Evolutionary conservation across 2,329 filamentous ascomycete genomes (phyloP), one percentile per base, ranked within the genome.

Genomic region (Fusarium phyllophilum): DNA sequence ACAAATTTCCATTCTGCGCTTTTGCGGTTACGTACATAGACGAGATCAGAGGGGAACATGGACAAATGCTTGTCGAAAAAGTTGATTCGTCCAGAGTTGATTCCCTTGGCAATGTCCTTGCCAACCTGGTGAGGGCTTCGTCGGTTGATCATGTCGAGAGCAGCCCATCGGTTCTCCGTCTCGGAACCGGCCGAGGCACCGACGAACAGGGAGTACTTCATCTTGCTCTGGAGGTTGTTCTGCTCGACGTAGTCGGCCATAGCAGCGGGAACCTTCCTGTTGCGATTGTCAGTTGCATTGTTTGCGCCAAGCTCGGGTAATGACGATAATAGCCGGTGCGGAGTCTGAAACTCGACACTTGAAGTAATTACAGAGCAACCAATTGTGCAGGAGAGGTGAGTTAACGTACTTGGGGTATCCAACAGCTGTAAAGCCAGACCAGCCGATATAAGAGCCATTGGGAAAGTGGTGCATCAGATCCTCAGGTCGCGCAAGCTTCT

Each of bases 61-160:
- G 92, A 95, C 80, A 97, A 82, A 85, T 97, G 94, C 86, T 97
- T 97, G 82, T 97, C 94, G 81, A 97, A 97, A 84, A 97, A 97
- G 72, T 96, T 91, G 84, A 97, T 97, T 75, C 92, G 88, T 48
- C 94, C 94, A 77, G 92, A 91, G 82, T 97, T 97, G 84, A 97
- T 97, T 15, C 94, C 94, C 86, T 94, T 96, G 69, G 94, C 90
- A 75, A 97, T 97, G 67, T 93, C 89, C 86, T 97, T 97, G 80
- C 94, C 94, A 69, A 97, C 94, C 81, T 97, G 94, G 84, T 97
- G 94, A 63, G 94, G 94, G 76, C 90, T 89, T 64, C 94, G 89
- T 65, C 94, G 88, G 85, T 96, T 92, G 78, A 97, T 97, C 94
- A 97, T 97, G 84, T 97, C 92, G 73, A 96, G 86, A 9, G 86